Base-by-base conservation (phyloP, 768 basidiomycete species). In the Hericium rajendrae region DNA sequence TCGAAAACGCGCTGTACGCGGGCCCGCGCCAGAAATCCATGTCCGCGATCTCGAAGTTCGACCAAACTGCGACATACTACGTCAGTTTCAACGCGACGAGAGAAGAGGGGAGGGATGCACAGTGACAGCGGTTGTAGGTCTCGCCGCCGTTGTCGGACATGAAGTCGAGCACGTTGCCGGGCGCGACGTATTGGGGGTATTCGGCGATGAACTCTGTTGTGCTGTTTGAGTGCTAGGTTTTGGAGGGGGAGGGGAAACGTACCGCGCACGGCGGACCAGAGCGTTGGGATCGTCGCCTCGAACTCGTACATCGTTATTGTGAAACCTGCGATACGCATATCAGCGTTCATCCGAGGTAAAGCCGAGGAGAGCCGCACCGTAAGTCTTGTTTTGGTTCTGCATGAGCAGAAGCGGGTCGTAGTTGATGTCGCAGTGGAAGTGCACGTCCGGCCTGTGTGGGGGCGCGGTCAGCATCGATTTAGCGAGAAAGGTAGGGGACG, bases 1-100 rank as follows among this genome's bases (percentile, higher is more conserved):
- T 90, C 81, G 64, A 95, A 95, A 86, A 94, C 51, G 82, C 78
- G 63, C 80, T 78, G 71, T 97, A 97, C 0, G 90, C 86, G 62
- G 91, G 84, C 1, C 79, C 76, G 57, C 92, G 75, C 90, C 91
- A 95, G 67, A 95, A 90, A 62, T 91, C 84, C 76, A 97, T 82
- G 65, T 86, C 83, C 3, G 82, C 92, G 58, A 97, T 95, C 71
- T 89, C 83, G 63, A 85, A 85, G 69, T 84, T 85, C 59, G 74
- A 78, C 82, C 82, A 83, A 71, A 81, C 78, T 80, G 59, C 48
- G 16, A 11, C 4, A 16, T 10, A 20, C 3, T 12, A n/a, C 39
- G 22, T 51, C 39, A 54, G 48, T 13, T 28, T 13, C 20, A 12
- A 5, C 50, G 24, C 38, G 24, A 16, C 52, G 13, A 46, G 8